phyloP scores from a whole-genome alignment of 2,329 filamentous ascomycete species.

The Aspergillus quadrilineatus region DNA sequence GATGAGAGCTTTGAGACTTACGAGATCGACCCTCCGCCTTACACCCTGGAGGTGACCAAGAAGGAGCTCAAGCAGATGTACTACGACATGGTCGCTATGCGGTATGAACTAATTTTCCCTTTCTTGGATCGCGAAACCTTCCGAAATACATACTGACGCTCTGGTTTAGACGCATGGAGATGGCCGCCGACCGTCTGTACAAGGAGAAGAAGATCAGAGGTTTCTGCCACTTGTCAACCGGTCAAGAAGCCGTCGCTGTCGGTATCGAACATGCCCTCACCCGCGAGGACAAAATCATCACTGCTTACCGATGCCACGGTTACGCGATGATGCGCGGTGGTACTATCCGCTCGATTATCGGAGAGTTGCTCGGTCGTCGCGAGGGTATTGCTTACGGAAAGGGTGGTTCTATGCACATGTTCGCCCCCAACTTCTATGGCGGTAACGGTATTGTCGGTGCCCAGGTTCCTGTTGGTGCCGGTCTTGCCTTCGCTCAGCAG shows the following conservation, averaged over 20 bases:
- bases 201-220: constrained; percentile 99
- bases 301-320: constrained; percentile 97
- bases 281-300: constrained; percentile 91
- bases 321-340: constrained; percentile 96
- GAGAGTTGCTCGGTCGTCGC: constrained; percentile 89
- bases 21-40: constrained; percentile 92
- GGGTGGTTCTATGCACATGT: constrained; percentile 99
- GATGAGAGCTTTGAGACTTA: constrained; percentile 99
- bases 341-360: constrained; percentile 86
- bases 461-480: constrained; percentile 94
- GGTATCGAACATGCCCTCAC: constrained; percentile 96
- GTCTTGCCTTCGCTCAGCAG: constrained; percentile 94
- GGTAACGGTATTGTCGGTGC: constrained; percentile 99
- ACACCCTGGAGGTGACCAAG: constrained; percentile 92
- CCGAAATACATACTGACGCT: neutral
- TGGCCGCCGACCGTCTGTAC: constrained; percentile 98
- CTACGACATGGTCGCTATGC: constrained; percentile 90
- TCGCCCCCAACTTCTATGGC: constrained; percentile 94
- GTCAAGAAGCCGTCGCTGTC: constrained; percentile 94
- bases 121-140: neutral
- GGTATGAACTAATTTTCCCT: constrained; percentile 58
- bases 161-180: constrained; percentile 85
- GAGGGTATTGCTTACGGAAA: constrained; percentile 98
- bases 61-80: constrained; percentile 99
- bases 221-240: constrained; percentile 98